Conservation (phyloP, 768 basidiomycete genomes). For the Lentinula raphanica region DNA sequence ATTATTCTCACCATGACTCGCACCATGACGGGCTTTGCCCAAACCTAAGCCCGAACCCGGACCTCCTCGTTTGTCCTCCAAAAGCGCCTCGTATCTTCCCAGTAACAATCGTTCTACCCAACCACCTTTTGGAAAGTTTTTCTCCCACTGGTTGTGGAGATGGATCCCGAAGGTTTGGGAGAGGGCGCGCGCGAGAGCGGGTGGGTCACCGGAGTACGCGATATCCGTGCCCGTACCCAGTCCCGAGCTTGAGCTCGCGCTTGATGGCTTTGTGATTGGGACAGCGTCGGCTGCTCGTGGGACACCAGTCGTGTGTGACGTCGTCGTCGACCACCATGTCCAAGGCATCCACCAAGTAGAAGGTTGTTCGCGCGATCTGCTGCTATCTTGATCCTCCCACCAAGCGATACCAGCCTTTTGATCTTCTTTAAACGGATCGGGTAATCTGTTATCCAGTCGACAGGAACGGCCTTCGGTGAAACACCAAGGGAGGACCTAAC, state of each 20-base stretch:
- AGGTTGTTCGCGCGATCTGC: no score
- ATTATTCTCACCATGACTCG: not conserved
- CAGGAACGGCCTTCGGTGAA: conserved; percentile 90
- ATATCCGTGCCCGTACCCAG: not conserved
- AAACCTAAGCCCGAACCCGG: not conserved
- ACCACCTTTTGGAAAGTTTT: conserved; percentile 72
- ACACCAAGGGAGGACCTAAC: conserved; percentile 72
- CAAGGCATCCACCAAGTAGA: not conserved
- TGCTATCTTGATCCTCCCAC: not conserved
- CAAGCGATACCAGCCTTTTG: not conserved
- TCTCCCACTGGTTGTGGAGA: conserved; percentile 95
- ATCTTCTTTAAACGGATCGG: conserved; percentile 69
- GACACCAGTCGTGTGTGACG: not conserved
- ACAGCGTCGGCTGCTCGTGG: no score
- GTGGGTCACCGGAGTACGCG: not conserved
- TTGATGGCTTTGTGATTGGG: no score
- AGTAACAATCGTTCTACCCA: conserved; percentile 86
- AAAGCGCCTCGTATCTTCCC: conserved; percentile 47
- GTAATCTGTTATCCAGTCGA: conserved; percentile 87
- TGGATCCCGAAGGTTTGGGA: conserved; percentile 82
- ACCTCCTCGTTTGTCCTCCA: conserved; percentile 12
- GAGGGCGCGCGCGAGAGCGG: conserved; percentile 49
- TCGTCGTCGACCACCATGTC: not conserved
- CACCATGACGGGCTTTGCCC: no score
- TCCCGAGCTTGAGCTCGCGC: not conserved